Evolutionary conservation across 1,284 basidiomycete species (phyloP).

Genomic region (Prillingera fragicola): DNA sequence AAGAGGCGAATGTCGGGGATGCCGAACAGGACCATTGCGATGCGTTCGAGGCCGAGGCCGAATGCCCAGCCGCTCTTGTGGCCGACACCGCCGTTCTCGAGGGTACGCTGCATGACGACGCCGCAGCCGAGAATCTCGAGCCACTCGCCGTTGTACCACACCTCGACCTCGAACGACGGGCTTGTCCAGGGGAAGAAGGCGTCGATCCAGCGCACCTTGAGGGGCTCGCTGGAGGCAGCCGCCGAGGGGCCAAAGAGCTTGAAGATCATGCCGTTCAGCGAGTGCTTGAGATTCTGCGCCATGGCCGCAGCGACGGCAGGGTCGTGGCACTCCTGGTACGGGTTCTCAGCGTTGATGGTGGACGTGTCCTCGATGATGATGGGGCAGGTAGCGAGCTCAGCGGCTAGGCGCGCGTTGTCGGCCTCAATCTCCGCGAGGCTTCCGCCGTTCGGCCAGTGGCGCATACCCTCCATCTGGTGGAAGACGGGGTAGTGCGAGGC

Average conservation of each 20-base stretch:
- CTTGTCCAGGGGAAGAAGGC: constrained; percentile 97
- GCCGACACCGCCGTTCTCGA: constrained; percentile 73
- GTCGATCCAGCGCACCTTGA: constrained; percentile 93
- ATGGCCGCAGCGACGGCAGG: constrained; percentile 65
- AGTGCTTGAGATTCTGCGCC: constrained; percentile 80
- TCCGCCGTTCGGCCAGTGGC: constrained; percentile 55
- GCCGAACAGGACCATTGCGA: constrained; percentile 95
- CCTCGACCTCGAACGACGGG: constrained; percentile 96
- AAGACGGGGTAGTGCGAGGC: constrained; percentile 95
- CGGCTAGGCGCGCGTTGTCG: constrained; percentile 56
- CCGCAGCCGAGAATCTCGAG: constrained; percentile 93
- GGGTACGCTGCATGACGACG: constrained; percentile 80
- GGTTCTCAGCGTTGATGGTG: constrained; percentile 67
- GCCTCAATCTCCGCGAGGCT: constrained; percentile 6
- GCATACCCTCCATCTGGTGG: constrained; percentile 96
- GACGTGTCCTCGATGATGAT: constrained; percentile 84
- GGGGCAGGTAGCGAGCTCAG: constrained; percentile 60
- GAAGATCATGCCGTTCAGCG: constrained; percentile 81
- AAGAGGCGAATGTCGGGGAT: constrained; percentile 99
- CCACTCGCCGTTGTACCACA: constrained; percentile 95
- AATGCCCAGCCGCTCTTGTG: constrained; percentile 96
- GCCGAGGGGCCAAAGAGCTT: constrained; percentile 67
- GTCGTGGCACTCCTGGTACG: constrained; percentile 72
- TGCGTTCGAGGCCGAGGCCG: constrained; percentile 92
- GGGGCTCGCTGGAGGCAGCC: constrained; percentile 54